Percentiles rank a stretch among this genome's conserved stretches.
Conservation (phyloP, 176 grass and related monocot genomes). For the Bromus sterilis region DNA sequence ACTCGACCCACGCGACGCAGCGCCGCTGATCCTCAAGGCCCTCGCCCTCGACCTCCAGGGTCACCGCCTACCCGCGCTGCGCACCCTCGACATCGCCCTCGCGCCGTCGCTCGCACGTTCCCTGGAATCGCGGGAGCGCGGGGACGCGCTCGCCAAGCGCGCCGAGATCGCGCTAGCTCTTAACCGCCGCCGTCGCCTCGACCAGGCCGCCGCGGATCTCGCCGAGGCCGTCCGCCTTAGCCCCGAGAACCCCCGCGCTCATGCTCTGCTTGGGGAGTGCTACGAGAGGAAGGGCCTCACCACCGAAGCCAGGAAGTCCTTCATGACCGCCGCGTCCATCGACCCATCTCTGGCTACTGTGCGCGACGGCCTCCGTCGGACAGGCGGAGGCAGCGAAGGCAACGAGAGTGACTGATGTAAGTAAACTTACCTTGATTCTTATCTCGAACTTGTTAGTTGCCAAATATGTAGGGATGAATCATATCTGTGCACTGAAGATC, state of each 20-base stretch:
- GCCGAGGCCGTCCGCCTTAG: constrained; percentile 58
- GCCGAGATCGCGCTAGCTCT: constrained; percentile 67
- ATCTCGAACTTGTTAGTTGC: not conserved
- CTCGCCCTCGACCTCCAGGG: constrained; percentile 80
- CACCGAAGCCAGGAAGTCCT: constrained; percentile 44
- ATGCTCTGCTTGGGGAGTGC: constrained; percentile 63
- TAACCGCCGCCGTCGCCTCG: constrained; percentile 43
- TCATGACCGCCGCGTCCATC: constrained; percentile 51
- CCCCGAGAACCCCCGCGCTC: constrained; percentile 62
- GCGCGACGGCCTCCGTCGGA: constrained; percentile 44
- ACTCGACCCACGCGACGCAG: constrained; percentile 66
- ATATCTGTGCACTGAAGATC: not conserved
- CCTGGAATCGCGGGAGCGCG: constrained; percentile 58
- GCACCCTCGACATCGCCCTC: constrained; percentile 67
- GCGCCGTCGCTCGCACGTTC: constrained; percentile 37
- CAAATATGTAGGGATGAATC: not conserved
- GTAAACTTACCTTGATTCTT: constrained; percentile 6
- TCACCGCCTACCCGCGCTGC: constrained; percentile 51
- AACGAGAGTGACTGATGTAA: constrained; percentile 28
- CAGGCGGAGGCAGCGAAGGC: constrained; percentile 8
- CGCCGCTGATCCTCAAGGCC: constrained; percentile 78
- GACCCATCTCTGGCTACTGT: constrained; percentile 41
- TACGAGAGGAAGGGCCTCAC: constrained; percentile 57
- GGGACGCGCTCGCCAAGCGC: constrained; percentile 73
- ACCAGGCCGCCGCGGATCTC: constrained; percentile 58